Conservation (phyloP, 2,329 filamentous ascomycete genomes). For the Botrytis sinoallii region DNA sequence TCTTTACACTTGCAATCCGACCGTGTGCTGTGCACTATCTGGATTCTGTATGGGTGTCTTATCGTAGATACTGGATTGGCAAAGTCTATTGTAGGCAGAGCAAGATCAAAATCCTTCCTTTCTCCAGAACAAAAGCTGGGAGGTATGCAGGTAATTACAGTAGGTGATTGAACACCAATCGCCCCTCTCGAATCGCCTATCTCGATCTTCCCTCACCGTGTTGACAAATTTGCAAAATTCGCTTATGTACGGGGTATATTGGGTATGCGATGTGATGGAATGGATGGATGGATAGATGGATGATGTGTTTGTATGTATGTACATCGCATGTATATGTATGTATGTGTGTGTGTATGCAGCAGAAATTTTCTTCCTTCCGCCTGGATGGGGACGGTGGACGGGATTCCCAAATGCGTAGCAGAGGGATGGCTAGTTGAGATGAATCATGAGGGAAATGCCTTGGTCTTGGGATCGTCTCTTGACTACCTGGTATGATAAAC, state of each 20-base stretch:
- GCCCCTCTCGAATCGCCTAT: not conserved
- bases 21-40: not conserved
- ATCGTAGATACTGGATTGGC: not conserved
- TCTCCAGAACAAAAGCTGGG: not conserved
- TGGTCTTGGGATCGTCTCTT: not conserved
- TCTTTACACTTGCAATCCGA: not conserved
- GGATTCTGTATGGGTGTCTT: not conserved
- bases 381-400: not conserved
- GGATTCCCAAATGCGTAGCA: not conserved
- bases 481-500: not conserved
- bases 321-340: not conserved
- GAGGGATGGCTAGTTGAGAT: not conserved
- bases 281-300: not conserved
- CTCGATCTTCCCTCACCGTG: not conserved
- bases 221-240: not conserved
- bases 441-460: not conserved
- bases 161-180: not conserved
- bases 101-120: not conserved
- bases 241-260: not conserved
- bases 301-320: not conserved
- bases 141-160: not conserved
- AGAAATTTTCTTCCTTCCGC: conserved; percentile 6
- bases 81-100: not conserved
- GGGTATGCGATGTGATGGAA: not conserved
- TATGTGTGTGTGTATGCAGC: not conserved